Evolutionary conservation across 768 basidiomycete genomes (phyloP).

Genomic region (Neoboletus magnificus): DNA sequence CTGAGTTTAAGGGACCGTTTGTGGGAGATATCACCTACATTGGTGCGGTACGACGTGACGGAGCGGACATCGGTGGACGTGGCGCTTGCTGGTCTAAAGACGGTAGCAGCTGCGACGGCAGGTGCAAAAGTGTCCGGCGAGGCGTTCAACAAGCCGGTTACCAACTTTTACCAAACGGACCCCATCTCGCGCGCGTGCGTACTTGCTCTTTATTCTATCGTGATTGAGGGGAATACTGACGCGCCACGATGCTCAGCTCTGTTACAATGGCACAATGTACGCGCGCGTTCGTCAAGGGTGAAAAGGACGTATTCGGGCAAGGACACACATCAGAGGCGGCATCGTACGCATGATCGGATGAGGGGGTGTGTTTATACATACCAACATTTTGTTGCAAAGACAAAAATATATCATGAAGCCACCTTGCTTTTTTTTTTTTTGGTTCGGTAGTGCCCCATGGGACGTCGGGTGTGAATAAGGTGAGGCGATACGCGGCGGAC

Average conservation of each 20-base stretch:
- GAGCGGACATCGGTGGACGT: constrained; percentile 77
- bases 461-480: not conserved
- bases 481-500: not conserved
- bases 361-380: not conserved
- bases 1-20: constrained; percentile 82
- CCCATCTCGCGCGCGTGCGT: constrained; percentile 90
- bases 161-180: constrained; percentile 96
- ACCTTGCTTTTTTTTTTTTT: not conserved
- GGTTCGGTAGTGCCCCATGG: no score
- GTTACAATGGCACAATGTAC: constrained; percentile 96
- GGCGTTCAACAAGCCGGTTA: constrained; percentile 74
- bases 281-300: constrained; percentile 77
- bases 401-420: constrained; percentile 3
- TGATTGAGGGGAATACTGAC: not conserved
- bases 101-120: constrained; percentile 49
- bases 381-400: constrained; percentile 4
- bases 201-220: not conserved
- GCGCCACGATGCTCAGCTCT: constrained; percentile 45
- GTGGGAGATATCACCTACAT: constrained; percentile 93
- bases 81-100: constrained; percentile 64
- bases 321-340: not conserved
- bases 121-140: constrained; percentile 54
- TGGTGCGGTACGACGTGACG: constrained; percentile 79
- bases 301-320: constrained; percentile 23
- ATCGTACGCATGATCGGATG: constrained; percentile 14